Percentiles rank a stretch among this genome's conserved stretches.
phyloP scores from a whole-genome alignment of 352 stramenopile species.

The Pythium guiyangense region DNA sequence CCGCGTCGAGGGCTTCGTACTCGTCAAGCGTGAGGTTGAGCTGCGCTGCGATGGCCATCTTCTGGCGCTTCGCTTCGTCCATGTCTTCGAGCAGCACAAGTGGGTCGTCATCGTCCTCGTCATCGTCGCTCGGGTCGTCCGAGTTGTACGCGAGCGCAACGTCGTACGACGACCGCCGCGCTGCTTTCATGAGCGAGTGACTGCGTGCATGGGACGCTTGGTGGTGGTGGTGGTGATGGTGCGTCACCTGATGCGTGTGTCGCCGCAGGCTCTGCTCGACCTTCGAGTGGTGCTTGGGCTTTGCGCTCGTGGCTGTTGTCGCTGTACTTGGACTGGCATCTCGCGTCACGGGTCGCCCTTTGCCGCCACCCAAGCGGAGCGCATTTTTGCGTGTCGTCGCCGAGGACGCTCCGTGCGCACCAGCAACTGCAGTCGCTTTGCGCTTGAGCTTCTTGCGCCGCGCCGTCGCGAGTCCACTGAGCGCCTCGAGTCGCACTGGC shows the following conservation, averaged over 20 bases:
- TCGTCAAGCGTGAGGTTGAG: slow-evolving; percentile 65
- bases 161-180: slow-evolving; percentile 17
- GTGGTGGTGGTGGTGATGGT: slow-evolving; percentile 5
- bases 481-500: slow-evolving; percentile 38
- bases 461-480: slow-evolving; percentile 14
- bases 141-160: slow-evolving; percentile 34
- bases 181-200: not conserved
- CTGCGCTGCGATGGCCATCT: slow-evolving; percentile 41
- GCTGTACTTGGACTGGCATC: slow-evolving; percentile 4
- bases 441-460: slow-evolving; percentile 10
- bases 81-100: slow-evolving; percentile 28
- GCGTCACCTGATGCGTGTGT: not conserved
- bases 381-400: slow-evolving; percentile 36
- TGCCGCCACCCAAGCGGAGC: slow-evolving; percentile 35
- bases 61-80: slow-evolving; percentile 49
- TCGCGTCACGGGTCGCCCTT: slow-evolving; percentile 18
- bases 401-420: slow-evolving; percentile 2
- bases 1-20: slow-evolving; percentile 59
- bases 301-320: slow-evolving; percentile 4
- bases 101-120: slow-evolving; percentile 4
- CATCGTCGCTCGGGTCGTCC: slow-evolving; percentile 12
- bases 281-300: not conserved
- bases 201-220: not conserved
- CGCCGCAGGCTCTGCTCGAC: not conserved
- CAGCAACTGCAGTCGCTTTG: not conserved